A percentile compares a stretch with the other conserved stretches of the same genome.
Conservation (phyloP, 2,329 filamentous ascomycete species). For the Fusarium sp. region DNA sequence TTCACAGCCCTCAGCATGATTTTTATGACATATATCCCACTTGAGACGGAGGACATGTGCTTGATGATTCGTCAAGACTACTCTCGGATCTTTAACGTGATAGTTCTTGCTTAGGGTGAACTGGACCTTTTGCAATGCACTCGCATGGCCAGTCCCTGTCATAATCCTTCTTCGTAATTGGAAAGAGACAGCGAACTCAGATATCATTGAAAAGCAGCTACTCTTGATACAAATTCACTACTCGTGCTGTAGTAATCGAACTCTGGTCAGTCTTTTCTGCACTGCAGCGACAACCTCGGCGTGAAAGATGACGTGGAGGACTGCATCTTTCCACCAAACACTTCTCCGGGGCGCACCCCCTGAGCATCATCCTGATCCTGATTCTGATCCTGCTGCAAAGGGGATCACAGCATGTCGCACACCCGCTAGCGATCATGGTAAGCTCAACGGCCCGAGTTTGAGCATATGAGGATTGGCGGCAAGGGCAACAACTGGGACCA, state of each 20-base stretch:
- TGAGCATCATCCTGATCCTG: slow-evolving; percentile 16
- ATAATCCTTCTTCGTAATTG: neutral
- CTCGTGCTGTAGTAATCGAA: slow-evolving; percentile 1
- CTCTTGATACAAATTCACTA: neutral
- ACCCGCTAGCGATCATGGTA: slow-evolving; percentile 25
- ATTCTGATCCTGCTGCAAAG: slow-evolving; percentile 38
- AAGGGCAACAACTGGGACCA: slow-evolving; percentile 28
- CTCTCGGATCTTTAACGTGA: slow-evolving; percentile 10
- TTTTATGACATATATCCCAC: slow-evolving; percentile 8
- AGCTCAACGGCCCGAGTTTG: slow-evolving; percentile 41
- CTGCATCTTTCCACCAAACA: slow-evolving; percentile 15
- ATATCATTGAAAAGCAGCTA: neutral
- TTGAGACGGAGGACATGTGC: slow-evolving; percentile 11
- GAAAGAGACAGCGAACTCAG: neutral
- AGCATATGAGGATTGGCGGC: slow-evolving; percentile 21
- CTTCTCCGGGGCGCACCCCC: slow-evolving; percentile 29
- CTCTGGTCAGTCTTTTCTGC: slow-evolving; percentile 1
- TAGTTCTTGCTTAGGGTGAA: neutral
- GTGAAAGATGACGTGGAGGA: slow-evolving; percentile 30
- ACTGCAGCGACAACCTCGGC: slow-evolving; percentile 17
- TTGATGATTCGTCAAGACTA: slow-evolving; percentile 9
- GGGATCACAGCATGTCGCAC: slow-evolving; percentile 37
- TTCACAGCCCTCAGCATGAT: slow-evolving; percentile 32
- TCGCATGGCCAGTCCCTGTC: slow-evolving; percentile 2
- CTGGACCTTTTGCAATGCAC: neutral